Evolutionary conservation across 2,329 filamentous ascomycete genomes (phyloP), one percentile per base, ranked within the genome.

Genomic region (Fusarium sp.): DNA sequence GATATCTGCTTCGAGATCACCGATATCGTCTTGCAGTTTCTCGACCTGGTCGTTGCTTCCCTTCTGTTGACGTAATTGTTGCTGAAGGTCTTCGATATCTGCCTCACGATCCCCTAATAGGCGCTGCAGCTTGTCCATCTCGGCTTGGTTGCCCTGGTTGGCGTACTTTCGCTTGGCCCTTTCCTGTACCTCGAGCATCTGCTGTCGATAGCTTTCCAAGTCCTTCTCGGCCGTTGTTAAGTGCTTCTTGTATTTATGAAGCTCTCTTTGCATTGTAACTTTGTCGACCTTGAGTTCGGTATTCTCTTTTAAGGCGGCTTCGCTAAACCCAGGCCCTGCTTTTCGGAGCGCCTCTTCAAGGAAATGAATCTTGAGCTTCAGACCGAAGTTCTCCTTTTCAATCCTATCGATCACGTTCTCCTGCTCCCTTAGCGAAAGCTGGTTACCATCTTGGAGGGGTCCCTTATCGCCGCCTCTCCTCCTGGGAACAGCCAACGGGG

Each of bases 331-430:
- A 10, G 93, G 94, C 1, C 95, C 95, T 58, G 92, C 89, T 79
- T 97, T 97, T 56, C 91, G 89, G 52, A 99, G 82, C 16, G 93
- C 93, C 74, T 98, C 94, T 79, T 99, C 94, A 59, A 99, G 86
- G 79, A 97, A 99, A 80, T 98, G 94, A 56, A 98, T 97, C 80
- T 97, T 98, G 74, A 98, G 87, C 81, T 98, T 98, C 57, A 99
- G 85, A 25, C 94, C 94, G 78, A 98, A 99, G 78, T 99, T 99
- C 78, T 98, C 96, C 83, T 99, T 99, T 78, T 98, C 94, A 74
- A 99, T 95, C 77, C 93, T 93, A 82, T 98, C 93, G 74, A 99
- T 95, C 72, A 96, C 92, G 73, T 94, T 94, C 81, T 98, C 96
- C 80, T 99, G 96, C 78, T 99, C 96, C 66, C 94, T 91, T 62